Conservation (phyloP, 805 yeast species). For the Wickerhamomyces hampshirensis region DNA sequence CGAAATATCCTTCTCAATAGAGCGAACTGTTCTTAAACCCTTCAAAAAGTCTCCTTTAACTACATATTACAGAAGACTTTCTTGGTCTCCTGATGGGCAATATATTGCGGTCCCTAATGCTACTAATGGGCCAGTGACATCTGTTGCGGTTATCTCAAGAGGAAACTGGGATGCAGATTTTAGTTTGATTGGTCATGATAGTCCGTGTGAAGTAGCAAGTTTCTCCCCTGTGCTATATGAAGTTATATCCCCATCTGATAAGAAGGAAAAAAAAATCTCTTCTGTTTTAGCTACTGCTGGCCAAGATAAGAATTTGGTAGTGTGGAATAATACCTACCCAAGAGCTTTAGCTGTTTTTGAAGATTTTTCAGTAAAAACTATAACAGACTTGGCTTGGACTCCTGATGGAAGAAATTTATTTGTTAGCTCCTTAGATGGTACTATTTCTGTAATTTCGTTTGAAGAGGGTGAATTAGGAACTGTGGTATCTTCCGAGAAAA, state of each 20-base stretch:
- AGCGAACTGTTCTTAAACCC: conserved; percentile 77
- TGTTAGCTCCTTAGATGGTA: conserved; percentile 79
- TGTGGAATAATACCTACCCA: conserved; percentile 79
- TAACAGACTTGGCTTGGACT: conserved; percentile 88
- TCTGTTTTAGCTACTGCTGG: conserved; percentile 94
- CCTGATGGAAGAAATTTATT: conserved; percentile 74
- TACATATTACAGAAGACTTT: conserved; percentile 78
- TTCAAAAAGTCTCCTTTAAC: conserved; percentile 87
- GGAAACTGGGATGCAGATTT: conserved; percentile 78
- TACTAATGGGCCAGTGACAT: conserved; percentile 74
- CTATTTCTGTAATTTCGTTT: conserved; percentile 64
- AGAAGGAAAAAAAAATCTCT: conserved; percentile 35
- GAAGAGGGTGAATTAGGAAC: conserved; percentile 59
- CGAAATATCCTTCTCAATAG: conserved; percentile 81
- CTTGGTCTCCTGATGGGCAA: conserved; percentile 93
- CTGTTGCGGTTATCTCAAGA: conserved; percentile 68
- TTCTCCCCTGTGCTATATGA: conserved; percentile 69
- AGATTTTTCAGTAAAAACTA: conserved; percentile 69
- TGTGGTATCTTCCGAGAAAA: conserved; percentile 57
- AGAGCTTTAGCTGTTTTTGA: conserved; percentile 78
- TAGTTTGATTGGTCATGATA: conserved; percentile 75
- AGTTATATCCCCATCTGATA: conserved; percentile 8
- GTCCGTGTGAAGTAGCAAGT: conserved; percentile 77
- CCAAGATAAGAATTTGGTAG: conserved; percentile 81
- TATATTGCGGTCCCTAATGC: conserved; percentile 84